A percentile compares a stretch with the other conserved stretches of the same genome.
Evolutionary conservation across 441 rosid genomes (phyloP).

Genomic region (Capsella rubella): DNA sequence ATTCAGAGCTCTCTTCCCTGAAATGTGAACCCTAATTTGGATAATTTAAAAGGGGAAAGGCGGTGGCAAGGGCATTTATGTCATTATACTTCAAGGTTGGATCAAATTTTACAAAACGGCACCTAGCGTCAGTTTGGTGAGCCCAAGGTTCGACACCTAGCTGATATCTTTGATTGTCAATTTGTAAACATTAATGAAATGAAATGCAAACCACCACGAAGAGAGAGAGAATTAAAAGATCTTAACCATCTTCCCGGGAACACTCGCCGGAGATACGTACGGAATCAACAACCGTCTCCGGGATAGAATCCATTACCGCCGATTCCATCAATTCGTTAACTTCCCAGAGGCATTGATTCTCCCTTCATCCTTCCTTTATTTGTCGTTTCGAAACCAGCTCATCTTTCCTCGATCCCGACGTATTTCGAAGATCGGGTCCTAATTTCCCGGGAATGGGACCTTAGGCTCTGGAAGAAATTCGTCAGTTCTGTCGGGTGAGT

Average conservation of each 20-base stretch:
- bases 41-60: neutral
- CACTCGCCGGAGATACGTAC: conserved; percentile 35
- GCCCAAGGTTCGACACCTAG: neutral
- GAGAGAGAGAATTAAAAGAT: conserved; percentile 16
- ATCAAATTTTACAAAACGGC: conserved; percentile 25
- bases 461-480: neutral
- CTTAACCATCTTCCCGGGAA: conserved; percentile 33
- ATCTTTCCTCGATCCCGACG: conserved; percentile 33
- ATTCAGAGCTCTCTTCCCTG: conserved; percentile 14
- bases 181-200: neutral
- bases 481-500: neutral
- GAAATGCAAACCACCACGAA: conserved; percentile 35
- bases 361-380: neutral
- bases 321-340: conserved; percentile 1
- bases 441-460: conserved; percentile 24
- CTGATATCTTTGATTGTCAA: conserved; percentile 12
- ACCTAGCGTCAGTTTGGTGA: neutral
- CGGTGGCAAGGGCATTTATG: conserved; percentile 34
- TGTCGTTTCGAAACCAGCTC: conserved; percentile 16
- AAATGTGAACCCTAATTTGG: conserved; percentile 13
- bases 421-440: conserved; percentile 29
- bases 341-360: conserved; percentile 15
- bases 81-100: neutral
- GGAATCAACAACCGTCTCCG: conserved; percentile 25
- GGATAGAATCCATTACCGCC: conserved; percentile 19